Conservation (phyloP, 805 yeast genomes). For the Zygoascus biomembranicola region DNA sequence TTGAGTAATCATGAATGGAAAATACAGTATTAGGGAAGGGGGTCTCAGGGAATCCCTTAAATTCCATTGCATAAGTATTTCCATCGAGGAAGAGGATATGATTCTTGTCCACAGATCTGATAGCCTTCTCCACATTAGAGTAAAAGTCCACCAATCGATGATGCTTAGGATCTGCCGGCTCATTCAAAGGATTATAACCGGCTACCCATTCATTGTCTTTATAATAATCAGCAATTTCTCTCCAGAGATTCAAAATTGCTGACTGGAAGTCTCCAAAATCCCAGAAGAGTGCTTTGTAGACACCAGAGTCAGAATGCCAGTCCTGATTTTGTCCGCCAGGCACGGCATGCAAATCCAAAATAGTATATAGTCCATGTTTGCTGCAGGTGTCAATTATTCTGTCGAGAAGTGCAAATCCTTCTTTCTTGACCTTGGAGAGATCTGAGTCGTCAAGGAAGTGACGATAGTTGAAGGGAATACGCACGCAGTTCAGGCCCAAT, state of each 20-base stretch:
- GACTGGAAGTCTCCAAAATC: slow-evolving; percentile 43
- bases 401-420: slow-evolving; percentile 40
- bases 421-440: slow-evolving; percentile 34
- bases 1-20: slow-evolving; percentile 42
- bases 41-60: slow-evolving; percentile 37
- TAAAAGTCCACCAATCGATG: slow-evolving; percentile 35
- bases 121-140: slow-evolving; percentile 30
- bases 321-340: slow-evolving; percentile 52
- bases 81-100: slow-evolving; percentile 44
- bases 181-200: slow-evolving; percentile 48
- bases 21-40: slow-evolving; percentile 39
- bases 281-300: slow-evolving; percentile 43
- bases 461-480: slow-evolving; percentile 46
- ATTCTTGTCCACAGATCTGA: slow-evolving; percentile 39
- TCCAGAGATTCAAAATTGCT: slow-evolving; percentile 39
- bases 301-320: slow-evolving; percentile 44
- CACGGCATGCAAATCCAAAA: slow-evolving; percentile 41
- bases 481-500: slow-evolving; percentile 38
- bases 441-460: slow-evolving; percentile 43
- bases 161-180: slow-evolving; percentile 42
- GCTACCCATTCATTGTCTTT: slow-evolving; percentile 42
- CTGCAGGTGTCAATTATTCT: slow-evolving; percentile 38
- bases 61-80: slow-evolving; percentile 45
- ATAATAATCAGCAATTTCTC: slow-evolving; percentile 37
- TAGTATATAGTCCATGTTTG: slow-evolving; percentile 39